A percentile compares a stretch with the other conserved stretches of the same genome.
These are phyloP conservation scores for Penicillium psychrosexuale DNA, from an alignment of 2,329 filamentous ascomycete genomes.

Conservation along the genomic window DNA sequence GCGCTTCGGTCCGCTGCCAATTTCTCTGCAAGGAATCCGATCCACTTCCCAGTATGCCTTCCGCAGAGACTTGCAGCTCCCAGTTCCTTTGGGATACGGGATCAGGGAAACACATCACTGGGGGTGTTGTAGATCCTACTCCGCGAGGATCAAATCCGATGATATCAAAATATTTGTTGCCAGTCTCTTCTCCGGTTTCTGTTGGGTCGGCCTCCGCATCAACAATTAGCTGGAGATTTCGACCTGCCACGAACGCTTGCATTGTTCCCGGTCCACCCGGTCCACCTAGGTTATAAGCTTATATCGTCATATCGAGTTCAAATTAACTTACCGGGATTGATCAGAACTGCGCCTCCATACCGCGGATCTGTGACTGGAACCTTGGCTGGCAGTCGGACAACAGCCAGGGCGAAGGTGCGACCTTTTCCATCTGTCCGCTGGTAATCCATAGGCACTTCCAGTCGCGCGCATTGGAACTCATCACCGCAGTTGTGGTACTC, in stretches of 20 bases:
- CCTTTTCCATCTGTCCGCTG: conserved; percentile 34
- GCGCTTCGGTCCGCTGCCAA: conserved; percentile 34
- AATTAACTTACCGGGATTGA: conserved; percentile 43
- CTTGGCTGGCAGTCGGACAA: conserved; percentile 48
- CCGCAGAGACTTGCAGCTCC: conserved; percentile 34
- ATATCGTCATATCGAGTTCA: background rate
- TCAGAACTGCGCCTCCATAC: conserved; percentile 48
- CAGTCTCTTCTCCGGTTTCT: background rate
- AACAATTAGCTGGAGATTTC: conserved; percentile 37
- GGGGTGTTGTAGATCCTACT: conserved; percentile 42
- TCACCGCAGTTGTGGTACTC: conserved; percentile 45
- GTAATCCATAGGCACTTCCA: conserved; percentile 51
- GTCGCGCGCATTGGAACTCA: conserved; percentile 49
- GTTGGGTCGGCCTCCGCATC: conserved; percentile 32
- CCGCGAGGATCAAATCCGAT: conserved; percentile 48
- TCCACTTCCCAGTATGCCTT: conserved; percentile 37
- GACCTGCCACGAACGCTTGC: conserved; percentile 33
- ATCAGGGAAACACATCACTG: conserved; percentile 42
- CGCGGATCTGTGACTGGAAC: conserved; percentile 41
- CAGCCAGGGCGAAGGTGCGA: conserved; percentile 42
- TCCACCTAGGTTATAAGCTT: conserved; percentile 31
- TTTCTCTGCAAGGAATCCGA: conserved; percentile 28
- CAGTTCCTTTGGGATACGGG: conserved; percentile 30
- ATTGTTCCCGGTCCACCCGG: conserved; percentile 46
- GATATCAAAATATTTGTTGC: conserved; percentile 39